A percentile compares a stretch with the other conserved stretches of the same genome.
Evolutionary conservation across 1,284 basidiomycete genomes (phyloP).

Genomic region (Cutaneotrichosporon sp.): DNA sequence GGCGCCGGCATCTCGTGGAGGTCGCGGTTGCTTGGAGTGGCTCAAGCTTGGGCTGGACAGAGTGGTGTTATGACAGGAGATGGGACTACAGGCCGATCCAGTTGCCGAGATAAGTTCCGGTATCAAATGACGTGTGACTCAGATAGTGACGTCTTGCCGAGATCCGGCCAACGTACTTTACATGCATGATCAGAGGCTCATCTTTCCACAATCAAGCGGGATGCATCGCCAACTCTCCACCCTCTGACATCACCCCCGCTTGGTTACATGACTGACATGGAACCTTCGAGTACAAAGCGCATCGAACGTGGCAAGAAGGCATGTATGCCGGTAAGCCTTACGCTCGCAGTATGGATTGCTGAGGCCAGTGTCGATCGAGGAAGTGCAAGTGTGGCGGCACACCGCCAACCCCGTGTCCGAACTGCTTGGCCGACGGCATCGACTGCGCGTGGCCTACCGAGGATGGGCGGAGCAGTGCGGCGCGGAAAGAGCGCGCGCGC

Average conservation of each 20-base stretch:
- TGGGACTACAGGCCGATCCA: neutral
- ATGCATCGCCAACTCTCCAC: too few species aligned
- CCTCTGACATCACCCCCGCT: too few species aligned
- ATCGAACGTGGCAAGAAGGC: constrained; percentile 17
- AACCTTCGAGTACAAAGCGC: constrained; percentile 1
- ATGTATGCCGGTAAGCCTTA: constrained; percentile 14
- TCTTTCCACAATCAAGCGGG: too few species aligned
- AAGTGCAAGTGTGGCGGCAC: constrained; percentile 33
- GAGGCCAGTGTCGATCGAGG: constrained; percentile 30
- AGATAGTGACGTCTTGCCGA: too few species aligned
- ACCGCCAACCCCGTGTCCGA: constrained; percentile 32
- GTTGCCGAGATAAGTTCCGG: neutral
- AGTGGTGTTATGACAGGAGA: neutral
- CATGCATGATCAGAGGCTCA: too few species aligned
- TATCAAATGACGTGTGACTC: neutral
- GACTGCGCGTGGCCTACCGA: constrained; percentile 32
- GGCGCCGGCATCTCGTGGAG: too few species aligned
- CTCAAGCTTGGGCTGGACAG: too few species aligned
- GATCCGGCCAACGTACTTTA: too few species aligned
- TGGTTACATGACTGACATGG: too few species aligned
- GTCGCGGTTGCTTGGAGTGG: too few species aligned
- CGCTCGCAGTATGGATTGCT: neutral
- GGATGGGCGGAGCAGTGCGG: constrained; percentile 32
- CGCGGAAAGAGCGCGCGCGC: constrained; percentile 22
- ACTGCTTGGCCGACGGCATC: constrained; percentile 30